phyloP scores from a whole-genome alignment of 257 asterid genomes.

The Solanum medicagineum region DNA sequence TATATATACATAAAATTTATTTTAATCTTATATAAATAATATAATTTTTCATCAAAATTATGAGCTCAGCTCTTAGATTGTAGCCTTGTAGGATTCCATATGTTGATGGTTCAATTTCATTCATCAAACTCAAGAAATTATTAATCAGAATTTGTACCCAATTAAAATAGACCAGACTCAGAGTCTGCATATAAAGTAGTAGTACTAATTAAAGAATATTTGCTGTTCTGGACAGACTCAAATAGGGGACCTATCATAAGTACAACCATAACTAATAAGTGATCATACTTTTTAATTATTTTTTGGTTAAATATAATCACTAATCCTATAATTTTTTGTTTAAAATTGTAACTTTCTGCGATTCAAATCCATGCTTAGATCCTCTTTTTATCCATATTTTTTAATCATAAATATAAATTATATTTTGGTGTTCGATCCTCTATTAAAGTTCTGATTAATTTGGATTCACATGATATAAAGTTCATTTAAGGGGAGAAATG shows the following conservation, averaged over 20 bases:
- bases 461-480: no score
- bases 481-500: no score
- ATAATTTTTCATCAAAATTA: no score
- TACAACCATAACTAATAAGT: background rate
- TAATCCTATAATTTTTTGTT: background rate
- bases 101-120: background rate
- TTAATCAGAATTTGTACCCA: background rate
- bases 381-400: background rate
- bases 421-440: no score
- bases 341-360: background rate
- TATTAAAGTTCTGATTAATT: no score
- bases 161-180: background rate
- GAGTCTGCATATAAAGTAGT: background rate
- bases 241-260: background rate
- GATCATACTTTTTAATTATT: background rate
- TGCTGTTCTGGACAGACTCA: background rate
- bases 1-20: no score
- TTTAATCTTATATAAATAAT: no score
- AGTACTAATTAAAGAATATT: background rate
- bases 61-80: no score
- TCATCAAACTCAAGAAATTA: background rate
- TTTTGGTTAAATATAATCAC: background rate
- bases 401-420: background rate
- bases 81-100: no score
- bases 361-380: background rate